A percentile compares a stretch with the other conserved stretches of the same genome.
Conservation (phyloP, 2,329 filamentous ascomycete genomes). For the Magnaporthales sp. region DNA sequence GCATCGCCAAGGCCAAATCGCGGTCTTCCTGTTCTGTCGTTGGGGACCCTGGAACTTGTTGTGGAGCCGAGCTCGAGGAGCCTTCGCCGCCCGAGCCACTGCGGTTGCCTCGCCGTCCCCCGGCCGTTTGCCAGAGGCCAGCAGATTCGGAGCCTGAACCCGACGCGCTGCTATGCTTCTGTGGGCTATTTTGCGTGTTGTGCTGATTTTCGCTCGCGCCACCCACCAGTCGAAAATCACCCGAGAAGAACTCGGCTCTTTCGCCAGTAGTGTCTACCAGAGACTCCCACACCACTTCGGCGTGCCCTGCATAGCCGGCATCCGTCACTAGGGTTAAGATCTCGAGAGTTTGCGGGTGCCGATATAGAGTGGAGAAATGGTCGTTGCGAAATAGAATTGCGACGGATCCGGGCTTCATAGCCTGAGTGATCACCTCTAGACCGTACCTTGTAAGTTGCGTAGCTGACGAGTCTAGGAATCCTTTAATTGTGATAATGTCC, state of each 20-base stretch:
- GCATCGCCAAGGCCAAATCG: conserved; percentile 78
- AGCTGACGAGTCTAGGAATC: conserved; percentile 68
- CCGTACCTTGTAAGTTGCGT: conserved; percentile 84
- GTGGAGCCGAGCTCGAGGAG: conserved; percentile 7
- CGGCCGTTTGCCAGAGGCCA: conserved; percentile 1
- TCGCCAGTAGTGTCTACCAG: conserved; percentile 82
- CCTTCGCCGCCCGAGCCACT: conserved; percentile 1
- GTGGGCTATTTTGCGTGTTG: background rate
- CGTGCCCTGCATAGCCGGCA: conserved; percentile 77
- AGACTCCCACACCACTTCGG: conserved; percentile 94
- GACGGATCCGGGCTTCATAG: conserved; percentile 66
- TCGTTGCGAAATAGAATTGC: conserved; percentile 95
- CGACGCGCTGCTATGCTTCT: conserved; percentile 4
- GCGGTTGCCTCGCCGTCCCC: conserved; percentile 26
- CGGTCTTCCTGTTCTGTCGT: conserved; percentile 68
- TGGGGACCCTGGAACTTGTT: conserved; percentile 22
- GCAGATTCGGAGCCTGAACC: conserved; percentile 12
- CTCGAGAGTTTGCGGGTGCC: conserved; percentile 68
- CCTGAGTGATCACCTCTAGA: conserved; percentile 62
- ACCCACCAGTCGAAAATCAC: conserved; percentile 82
- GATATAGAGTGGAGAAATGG: conserved; percentile 90
- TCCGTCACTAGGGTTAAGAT: conserved; percentile 86
- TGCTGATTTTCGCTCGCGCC: conserved; percentile 28
- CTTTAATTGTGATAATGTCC: conserved; percentile 77
- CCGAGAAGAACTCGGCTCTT: conserved; percentile 74